Percentiles rank a stretch among this genome's conserved stretches.
These are phyloP conservation scores for Yarrowia hollandica DNA, from an alignment of 805 yeast genomes.

Conservation along the genomic window DNA sequence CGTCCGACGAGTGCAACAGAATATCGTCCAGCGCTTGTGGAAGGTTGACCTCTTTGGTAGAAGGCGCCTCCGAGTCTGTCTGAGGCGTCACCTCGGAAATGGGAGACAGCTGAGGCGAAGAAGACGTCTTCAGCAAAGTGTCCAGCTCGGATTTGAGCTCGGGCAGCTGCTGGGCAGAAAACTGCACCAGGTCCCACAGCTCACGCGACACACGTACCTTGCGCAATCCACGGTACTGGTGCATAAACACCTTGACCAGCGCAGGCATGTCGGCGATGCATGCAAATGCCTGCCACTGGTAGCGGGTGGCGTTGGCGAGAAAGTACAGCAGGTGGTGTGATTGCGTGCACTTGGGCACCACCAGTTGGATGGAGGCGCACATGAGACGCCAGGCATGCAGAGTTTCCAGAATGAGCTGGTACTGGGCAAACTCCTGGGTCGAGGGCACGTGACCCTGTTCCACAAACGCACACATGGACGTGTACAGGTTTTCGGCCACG, in stretches of 20 bases:
- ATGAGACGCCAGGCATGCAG: constrained; percentile 22
- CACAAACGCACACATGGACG: not conserved
- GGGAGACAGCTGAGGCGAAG: constrained; percentile 36
- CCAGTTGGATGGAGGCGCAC: constrained; percentile 7
- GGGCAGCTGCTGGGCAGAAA: constrained; percentile 31
- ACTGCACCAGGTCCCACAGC: constrained; percentile 35
- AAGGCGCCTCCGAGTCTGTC: constrained; percentile 9
- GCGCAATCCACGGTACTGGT: constrained; percentile 32
- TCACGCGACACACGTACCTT: constrained; percentile 34
- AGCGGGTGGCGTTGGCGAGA: constrained; percentile 38
- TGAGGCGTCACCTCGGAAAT: constrained; percentile 34
- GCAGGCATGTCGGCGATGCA: constrained; percentile 34
- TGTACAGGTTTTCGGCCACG: constrained; percentile 6
- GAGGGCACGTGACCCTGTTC: constrained; percentile 1
- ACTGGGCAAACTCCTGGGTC: constrained; percentile 8
- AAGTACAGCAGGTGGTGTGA: constrained; percentile 43
- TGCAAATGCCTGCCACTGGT: constrained; percentile 33
- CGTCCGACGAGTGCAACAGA: constrained; percentile 31
- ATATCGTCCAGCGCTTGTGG: constrained; percentile 29
- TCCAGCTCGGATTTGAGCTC: constrained; percentile 35
- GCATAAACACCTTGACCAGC: constrained; percentile 32
- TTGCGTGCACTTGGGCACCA: not conserved
- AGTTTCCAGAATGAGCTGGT: not conserved
- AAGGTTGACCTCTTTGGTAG: constrained; percentile 25
- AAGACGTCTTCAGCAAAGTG: constrained; percentile 31